Evolutionary conservation across 129 eudicot genomes (phyloP), one percentile per base, ranked within the genome.

Genomic region (Pulicaria dysenterica): DNA sequence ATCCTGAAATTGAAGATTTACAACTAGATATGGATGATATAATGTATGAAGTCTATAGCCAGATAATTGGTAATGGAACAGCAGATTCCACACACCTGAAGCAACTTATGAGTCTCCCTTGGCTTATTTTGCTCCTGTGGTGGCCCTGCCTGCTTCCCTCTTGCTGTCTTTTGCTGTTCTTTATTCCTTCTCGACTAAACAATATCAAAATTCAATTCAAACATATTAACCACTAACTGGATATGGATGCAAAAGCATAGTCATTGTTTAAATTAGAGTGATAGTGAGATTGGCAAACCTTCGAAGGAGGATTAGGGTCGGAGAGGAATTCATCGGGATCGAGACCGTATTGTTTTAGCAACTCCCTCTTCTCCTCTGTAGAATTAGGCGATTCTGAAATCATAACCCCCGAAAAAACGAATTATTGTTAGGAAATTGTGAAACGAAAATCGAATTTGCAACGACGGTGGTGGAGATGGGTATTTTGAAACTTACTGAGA

Each of bases 31-130:
- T 67, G 46, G 10, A 48, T 10, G 3, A 1, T 38, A 38, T 8
- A 41, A 51, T 55, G 43, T 12, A n/a, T 39, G 16, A 50, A 41
- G 12, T 24, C 63, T 34, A 53, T 53, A 24, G 5, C 31, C 13
- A 43, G 24, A 71, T 57, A 24, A 56, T 38, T 9, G 60, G 41
- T 55, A 48, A 42, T 14, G 24, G 31, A 56, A 47, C 41, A 62
- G 7, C 66, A 49, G 50, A 39, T 40, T 60, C 14, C 10, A 53
- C 54, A 60, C 4, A 88, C 97, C 96, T 91, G 96, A 77, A 91
- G 96, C 82, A 91, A 73, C 64, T 85, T 88, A 82, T 91, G 97
- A 46, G 93, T 88, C 66, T 85, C 90, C 59, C 97, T 73, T 7
- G 85, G 87, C 66, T 81, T 81, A 39, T 75, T 39, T 71, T 79